phyloP scores from a whole-genome alignment of 75 land plant species.

The Cunninghamia lanceolata region DNA sequence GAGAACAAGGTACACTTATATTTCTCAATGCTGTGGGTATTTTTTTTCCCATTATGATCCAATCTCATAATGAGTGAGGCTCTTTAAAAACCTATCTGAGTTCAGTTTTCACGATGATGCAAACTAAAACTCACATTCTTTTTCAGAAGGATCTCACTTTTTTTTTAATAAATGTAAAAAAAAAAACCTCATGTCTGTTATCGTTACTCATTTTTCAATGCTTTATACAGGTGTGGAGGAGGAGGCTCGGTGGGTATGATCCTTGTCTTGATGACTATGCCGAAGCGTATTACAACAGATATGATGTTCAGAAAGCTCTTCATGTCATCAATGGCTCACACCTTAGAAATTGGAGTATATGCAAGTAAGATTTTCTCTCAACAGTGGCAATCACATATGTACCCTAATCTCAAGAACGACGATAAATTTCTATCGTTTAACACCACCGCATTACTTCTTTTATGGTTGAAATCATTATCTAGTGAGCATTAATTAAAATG shows the following conservation, averaged over 20 bases:
- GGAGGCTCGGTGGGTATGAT: conserved; percentile 44
- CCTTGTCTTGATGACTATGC: conserved; percentile 62
- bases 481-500: too few species aligned
- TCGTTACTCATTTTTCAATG: neutral
- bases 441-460: too few species aligned
- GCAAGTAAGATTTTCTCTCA: conserved; percentile 47
- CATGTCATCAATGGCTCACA: conserved; percentile 47
- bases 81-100: conserved; percentile 29
- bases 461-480: too few species aligned
- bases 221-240: neutral
- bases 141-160: too few species aligned
- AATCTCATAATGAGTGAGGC: conserved; percentile 20
- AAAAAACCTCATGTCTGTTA: conserved; percentile 14
- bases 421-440: neutral
- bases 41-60: neutral
- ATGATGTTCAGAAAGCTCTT: conserved; percentile 61
- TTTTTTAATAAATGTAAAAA: too few species aligned
- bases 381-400: neutral
- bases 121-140: too few species aligned
- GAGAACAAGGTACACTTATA: too few species aligned
- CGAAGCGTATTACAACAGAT: conserved; percentile 38
- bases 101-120: conserved; percentile 29
- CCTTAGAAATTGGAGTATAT: conserved; percentile 49
- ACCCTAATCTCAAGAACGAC: too few species aligned
- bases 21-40: neutral